Evolutionary conservation across 371 early-diverging fungal genomes (phyloP).

Genomic region (Chytridium lagenaria): DNA sequence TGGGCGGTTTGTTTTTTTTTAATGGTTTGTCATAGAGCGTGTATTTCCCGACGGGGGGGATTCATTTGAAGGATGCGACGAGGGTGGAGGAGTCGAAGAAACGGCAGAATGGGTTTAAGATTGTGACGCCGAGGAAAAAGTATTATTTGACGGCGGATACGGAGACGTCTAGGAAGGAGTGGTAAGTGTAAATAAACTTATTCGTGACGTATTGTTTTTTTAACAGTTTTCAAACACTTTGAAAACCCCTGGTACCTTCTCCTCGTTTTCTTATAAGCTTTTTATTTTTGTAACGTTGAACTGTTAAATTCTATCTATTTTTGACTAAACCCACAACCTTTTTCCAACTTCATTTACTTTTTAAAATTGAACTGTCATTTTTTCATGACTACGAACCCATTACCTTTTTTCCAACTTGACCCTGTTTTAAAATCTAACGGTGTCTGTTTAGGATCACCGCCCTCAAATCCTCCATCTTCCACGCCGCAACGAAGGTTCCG

Average conservation of each 20-base stretch:
- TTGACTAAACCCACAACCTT: no score
- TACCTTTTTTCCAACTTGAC: no score
- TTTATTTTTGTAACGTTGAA: no score
- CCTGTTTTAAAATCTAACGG: no score
- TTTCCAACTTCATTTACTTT: no score
- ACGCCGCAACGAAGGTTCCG: constrained; percentile 68
- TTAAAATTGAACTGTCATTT: no score
- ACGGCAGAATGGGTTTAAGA: constrained; percentile 61
- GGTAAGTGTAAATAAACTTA: constrained; percentile 44
- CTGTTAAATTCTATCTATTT: no score
- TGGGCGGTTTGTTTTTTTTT: background rate
- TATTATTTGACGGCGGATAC: constrained; percentile 62
- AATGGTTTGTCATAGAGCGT: constrained; percentile 50
- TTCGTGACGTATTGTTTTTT: background rate
- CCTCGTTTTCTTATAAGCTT: no score
- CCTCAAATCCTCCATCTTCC: constrained; percentile 68
- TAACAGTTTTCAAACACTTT: constrained; percentile 6
- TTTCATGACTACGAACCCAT: no score
- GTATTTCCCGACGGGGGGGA: constrained; percentile 71
- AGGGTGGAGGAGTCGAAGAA: constrained; percentile 59
- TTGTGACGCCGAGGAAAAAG: constrained; percentile 61
- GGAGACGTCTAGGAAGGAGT: constrained; percentile 58
- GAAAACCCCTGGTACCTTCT: no score
- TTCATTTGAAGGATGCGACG: constrained; percentile 71
- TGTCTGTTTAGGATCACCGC: constrained; percentile 55